Evolutionary conservation across 139 green algal genomes (phyloP), one percentile per base, ranked within the genome.

Genomic region (Chara braunii): DNA sequence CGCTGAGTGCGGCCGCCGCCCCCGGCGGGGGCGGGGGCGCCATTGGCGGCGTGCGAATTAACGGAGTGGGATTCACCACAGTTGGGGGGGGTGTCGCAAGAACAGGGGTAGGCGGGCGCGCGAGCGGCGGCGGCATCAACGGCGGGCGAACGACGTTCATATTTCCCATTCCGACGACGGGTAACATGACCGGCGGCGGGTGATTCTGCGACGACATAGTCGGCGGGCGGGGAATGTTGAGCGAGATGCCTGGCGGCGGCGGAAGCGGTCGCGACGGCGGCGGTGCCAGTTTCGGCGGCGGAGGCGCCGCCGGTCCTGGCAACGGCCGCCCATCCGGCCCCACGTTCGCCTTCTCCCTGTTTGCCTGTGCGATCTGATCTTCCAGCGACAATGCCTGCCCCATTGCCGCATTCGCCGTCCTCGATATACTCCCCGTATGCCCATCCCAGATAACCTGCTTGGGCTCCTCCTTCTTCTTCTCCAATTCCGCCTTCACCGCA

Each of bases 401-500:
- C n/a, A 45, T 32, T 4, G 56, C 60, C 51, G 34, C 37, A 12
- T 43, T 50, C 29, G 59, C 30, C 30, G 59, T 64, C 7, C 40
- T 37, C 14, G 44, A 58, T n/a, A 74, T 74, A 45, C 31, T 53
- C n/a, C 37, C 22, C 0, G 67, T 51, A n/a, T 72, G 59, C 1
- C 67, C 67, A 45, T 74, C 65, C 65, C 65, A 74, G 9, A 74
- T 67, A 26, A 74, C 51, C 37, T 2, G 64, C 36, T 62, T 30
- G 23, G 23, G 53, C 6, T 23, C 60, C 26, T 35, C 75, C 67
- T 87, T 79, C 63, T 80, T 82, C 56, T 94, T 86, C 63, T 88
- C 78, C 9, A 95, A 87, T 65, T 83, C 74, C 32, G 78, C 54
- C 64, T 85, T 78, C 42, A 88, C 71, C 18, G 85, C 72, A 3